A percentile compares a stretch with the other conserved stretches of the same genome.
Conservation (phyloP, 768 basidiomycete genomes). For the Leccinum subtestaceum region DNA sequence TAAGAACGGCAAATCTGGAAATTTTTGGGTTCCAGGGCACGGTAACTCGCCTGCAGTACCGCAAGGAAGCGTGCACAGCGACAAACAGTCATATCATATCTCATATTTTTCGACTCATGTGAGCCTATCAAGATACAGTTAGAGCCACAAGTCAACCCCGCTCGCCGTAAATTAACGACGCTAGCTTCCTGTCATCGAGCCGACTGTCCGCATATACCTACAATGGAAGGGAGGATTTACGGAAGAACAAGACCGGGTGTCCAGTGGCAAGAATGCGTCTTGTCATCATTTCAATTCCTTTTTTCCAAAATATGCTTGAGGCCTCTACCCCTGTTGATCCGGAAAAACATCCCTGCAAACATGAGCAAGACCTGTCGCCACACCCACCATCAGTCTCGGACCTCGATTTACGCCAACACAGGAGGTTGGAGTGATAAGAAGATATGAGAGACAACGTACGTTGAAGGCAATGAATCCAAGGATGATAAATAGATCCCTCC, state of each 20-base stretch:
- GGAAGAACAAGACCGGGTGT: not conserved
- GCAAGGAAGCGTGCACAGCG: too few species aligned
- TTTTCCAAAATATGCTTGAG: not conserved
- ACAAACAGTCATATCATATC: too few species aligned
- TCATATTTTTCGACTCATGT: too few species aligned
- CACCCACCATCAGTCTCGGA: not conserved
- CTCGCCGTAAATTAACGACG: too few species aligned
- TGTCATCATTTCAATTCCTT: not conserved
- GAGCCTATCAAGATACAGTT: too few species aligned
- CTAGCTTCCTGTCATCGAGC: too few species aligned
- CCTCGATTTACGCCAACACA: not conserved
- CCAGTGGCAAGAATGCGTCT: not conserved
- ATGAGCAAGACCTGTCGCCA: constrained; percentile 26
- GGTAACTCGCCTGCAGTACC: too few species aligned
- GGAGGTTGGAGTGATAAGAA: not conserved
- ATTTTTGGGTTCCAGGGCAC: too few species aligned
- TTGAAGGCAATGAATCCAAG: constrained; percentile 40
- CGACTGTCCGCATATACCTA: too few species aligned
- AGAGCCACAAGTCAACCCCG: too few species aligned
- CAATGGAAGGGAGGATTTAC: too few species aligned
- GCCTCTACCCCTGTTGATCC: constrained; percentile 18
- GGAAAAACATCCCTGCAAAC: constrained; percentile 32
- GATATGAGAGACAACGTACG: constrained; percentile 22
- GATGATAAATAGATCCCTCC: constrained; percentile 14
- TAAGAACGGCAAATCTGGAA: too few species aligned